Percentiles rank a stretch among this genome's conserved stretches.
Conservation (phyloP, 352 stramenopile species). For the Globisporangium camurandrum region DNA sequence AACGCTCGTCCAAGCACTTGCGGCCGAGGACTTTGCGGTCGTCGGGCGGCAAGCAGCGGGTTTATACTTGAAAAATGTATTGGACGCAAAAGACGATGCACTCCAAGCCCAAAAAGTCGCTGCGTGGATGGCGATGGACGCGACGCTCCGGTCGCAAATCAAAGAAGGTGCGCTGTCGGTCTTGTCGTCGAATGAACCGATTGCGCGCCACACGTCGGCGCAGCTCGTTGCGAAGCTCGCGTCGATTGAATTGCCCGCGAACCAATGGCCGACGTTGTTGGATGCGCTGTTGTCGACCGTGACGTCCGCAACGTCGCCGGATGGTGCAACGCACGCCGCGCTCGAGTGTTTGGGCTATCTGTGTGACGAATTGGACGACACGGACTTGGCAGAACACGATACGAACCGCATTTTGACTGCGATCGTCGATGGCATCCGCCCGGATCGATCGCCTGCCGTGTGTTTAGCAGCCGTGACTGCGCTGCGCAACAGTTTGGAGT, state of each 20-base stretch:
- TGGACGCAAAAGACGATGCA: constrained; percentile 78
- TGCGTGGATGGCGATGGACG: constrained; percentile 73
- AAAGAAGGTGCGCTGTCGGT: constrained; percentile 66
- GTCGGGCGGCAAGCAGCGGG: constrained; percentile 69
- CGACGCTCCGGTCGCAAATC: constrained; percentile 59
- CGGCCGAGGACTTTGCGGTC: constrained; percentile 67
- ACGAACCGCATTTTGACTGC: constrained; percentile 96
- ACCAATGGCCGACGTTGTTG: constrained; percentile 93
- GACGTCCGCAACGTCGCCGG: constrained; percentile 54
- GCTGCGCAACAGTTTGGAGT: constrained; percentile 93
- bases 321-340: constrained; percentile 89
- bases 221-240: constrained; percentile 93
- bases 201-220: constrained; percentile 80
- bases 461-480: constrained; percentile 89
- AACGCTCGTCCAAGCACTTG: constrained; percentile 72
- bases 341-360: constrained; percentile 83
- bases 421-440: constrained; percentile 94
- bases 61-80: constrained; percentile 84
- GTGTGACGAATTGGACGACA: constrained; percentile 75
- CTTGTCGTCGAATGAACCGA: constrained; percentile 49
- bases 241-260: constrained; percentile 89
- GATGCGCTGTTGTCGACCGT: constrained; percentile 91
- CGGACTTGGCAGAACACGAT: constrained; percentile 65
- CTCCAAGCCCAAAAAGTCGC: constrained; percentile 77
- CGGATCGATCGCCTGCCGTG: constrained; percentile 82